Base-by-base conservation (phyloP, 306 rosid species). In the Quercus parvula region DNA sequence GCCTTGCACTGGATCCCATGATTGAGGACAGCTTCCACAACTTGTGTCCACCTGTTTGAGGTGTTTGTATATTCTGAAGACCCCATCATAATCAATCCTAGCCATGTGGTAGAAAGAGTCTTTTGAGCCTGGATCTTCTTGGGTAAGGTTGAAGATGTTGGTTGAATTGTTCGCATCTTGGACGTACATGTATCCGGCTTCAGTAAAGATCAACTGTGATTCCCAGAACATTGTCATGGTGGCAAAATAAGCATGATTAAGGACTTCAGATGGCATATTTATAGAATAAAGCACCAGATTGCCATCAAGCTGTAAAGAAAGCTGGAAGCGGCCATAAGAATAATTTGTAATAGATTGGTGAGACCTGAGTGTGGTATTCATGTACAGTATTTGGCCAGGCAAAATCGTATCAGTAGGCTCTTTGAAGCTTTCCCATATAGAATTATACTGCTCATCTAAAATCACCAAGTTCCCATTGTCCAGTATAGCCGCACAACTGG, bases 371-470 rank as follows among this genome's bases (percentile, higher is more conserved):
- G 18, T 52, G 1, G 2, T 35, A 1, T 81, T 80, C 25, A 17
- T 75, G 1, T 20, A 33, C 27, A 87, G 56, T 28, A 46, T 73
- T 74, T 81, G 88, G 3, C 83, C 68, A 3, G 86, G 84, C 73
- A 87, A 49, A 55, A 87, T 25, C 3, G 86, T 81, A 52, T 87
- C 88, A 1, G 71, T 70, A 2, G 69, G 82, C 8, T 72, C 56
- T 20, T 77, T 52, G 75, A 84, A 80, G 46, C 87, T 84, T 70
- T 84, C 73, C 87, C 87, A 84, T 19, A 80, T 33, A 22, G 14
- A 41, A 14, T 31, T 62, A 22, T 70, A 73, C 15, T 67, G 67
- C 17, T 25, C 17, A 19, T 57, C 27, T n/a, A 63, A 70, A 57
- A 82, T 71, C 25, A 69, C 77, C 59, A 81, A 77, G 78, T 84